Evolutionary conservation across 1,284 basidiomycete species (phyloP).

Genomic region (Cutaneotrichosporon cutaneum): DNA sequence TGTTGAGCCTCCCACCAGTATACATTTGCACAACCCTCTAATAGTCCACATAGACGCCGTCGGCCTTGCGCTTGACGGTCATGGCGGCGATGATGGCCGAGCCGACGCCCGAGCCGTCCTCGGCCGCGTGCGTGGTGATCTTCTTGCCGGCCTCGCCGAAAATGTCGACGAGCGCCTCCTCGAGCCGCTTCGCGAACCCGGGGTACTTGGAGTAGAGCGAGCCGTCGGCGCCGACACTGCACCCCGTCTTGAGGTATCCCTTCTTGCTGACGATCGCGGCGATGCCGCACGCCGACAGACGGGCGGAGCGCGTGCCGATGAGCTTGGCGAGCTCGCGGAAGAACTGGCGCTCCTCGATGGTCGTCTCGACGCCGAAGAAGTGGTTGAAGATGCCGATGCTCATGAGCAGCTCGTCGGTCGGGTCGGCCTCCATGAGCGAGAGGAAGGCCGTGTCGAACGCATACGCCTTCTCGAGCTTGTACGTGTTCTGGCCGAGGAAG

Average conservation of each 20-base stretch:
- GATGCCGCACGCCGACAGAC: constrained; percentile 87
- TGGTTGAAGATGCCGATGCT: constrained; percentile 94
- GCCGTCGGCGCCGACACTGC: constrained; percentile 86
- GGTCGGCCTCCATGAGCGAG: constrained; percentile 95
- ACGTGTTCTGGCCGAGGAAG: constrained; percentile 96
- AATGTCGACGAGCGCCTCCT: constrained; percentile 83
- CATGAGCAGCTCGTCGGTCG: constrained; percentile 96
- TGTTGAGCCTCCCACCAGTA: background rate
- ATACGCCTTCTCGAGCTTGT: constrained; percentile 92
- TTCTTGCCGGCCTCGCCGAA: constrained; percentile 90
- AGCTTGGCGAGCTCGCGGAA: constrained; percentile 87
- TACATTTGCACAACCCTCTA: constrained; percentile 21
- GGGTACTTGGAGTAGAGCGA: constrained; percentile 96
- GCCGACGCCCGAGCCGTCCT: constrained; percentile 94
- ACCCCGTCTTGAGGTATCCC: constrained; percentile 76
- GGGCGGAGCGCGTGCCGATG: constrained; percentile 83
- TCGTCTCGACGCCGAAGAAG: constrained; percentile 92
- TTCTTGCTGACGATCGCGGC: constrained; percentile 91
- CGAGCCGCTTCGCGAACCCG: constrained; percentile 81
- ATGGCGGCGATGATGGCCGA: constrained; percentile 89
- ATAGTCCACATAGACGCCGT: constrained; percentile 41
- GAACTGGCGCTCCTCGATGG: constrained; percentile 88
- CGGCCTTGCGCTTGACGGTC: constrained; percentile 63
- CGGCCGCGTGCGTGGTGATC: constrained; percentile 84
- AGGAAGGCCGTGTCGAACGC: constrained; percentile 95